A percentile compares a stretch with the other conserved stretches of the same genome.
These are phyloP conservation scores for Malus fusca DNA, from an alignment of 306 rosid species.

Conservation along the genomic window DNA sequence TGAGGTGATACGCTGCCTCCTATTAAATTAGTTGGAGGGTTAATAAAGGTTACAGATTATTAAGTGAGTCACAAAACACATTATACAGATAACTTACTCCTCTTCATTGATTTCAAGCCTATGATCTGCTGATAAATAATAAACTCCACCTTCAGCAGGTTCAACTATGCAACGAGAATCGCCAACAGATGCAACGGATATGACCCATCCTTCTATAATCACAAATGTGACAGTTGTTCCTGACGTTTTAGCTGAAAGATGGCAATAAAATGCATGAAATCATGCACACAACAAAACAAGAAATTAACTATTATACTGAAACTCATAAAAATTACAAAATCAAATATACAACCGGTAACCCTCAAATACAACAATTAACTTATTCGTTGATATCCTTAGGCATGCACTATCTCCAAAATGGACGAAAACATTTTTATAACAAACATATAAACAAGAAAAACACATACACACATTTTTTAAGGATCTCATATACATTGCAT, in stretches of 20 bases:
- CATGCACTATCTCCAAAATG: background rate
- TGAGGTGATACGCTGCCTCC: slow-evolving; percentile 81
- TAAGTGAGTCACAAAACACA: slow-evolving; percentile 7
- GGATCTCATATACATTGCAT: background rate
- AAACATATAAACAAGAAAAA: background rate
- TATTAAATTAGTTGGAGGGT: slow-evolving; percentile 25
- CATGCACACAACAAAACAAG: slow-evolving; percentile 1
- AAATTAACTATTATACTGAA: background rate
- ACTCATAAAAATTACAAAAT: background rate
- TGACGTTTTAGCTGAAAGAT: slow-evolving; percentile 64
- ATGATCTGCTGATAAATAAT: slow-evolving; percentile 96
- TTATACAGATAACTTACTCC: slow-evolving; percentile 57
- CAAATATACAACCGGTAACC: background rate
- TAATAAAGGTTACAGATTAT: slow-evolving; percentile 1
- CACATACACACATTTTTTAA: background rate
- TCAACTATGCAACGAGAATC: slow-evolving; percentile 94
- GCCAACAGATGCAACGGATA: slow-evolving; percentile 98
- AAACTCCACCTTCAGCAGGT: slow-evolving; percentile 80
- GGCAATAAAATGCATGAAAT: slow-evolving; percentile 9
- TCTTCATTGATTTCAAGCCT: slow-evolving; percentile 91
- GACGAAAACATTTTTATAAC: background rate
- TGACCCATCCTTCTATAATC: slow-evolving; percentile 93
- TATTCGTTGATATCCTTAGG: background rate
- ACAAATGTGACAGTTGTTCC: slow-evolving; percentile 98
- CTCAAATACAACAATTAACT: background rate